Conservation (phyloP, 257 asterid species). For the Rauvolfia tetraphylla region DNA sequence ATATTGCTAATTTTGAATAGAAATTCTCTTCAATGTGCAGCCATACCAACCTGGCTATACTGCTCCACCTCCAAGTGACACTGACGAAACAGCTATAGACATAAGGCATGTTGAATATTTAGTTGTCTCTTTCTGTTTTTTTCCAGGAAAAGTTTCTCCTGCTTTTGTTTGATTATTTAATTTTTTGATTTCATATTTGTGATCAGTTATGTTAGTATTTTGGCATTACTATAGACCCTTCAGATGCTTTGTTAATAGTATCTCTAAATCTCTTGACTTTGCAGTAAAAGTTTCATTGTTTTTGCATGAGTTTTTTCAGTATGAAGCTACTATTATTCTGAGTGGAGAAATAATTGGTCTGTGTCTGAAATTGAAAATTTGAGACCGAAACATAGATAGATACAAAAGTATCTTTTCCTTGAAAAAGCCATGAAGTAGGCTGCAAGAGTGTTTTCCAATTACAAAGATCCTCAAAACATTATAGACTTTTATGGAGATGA, state of each 20-base stretch:
- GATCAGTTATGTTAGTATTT: neutral
- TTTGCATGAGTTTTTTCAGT: neutral
- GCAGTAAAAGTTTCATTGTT: neutral
- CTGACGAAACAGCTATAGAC: slow-evolving; percentile 45
- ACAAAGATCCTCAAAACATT: neutral
- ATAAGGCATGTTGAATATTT: slow-evolving; percentile 30
- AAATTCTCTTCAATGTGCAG: slow-evolving; percentile 27
- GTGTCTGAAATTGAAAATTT: neutral
- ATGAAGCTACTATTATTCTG: neutral
- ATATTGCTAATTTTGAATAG: neutral
- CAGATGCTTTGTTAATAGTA: neutral
- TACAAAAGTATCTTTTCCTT: neutral
- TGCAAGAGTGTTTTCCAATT: too few relatives aligned
- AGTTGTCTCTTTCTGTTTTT: neutral
- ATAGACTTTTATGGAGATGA: neutral
- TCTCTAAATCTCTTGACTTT: neutral
- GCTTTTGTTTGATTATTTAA: neutral
- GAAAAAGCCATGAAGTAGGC: too few relatives aligned
- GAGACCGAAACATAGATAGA: neutral
- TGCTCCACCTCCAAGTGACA: slow-evolving; percentile 36
- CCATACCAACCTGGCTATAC: slow-evolving; percentile 49
- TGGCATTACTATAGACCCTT: neutral
- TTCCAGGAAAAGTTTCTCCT: neutral
- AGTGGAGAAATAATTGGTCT: neutral
- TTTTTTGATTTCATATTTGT: neutral